These are phyloP conservation scores for Calonectria henricotiae DNA, from an alignment of 2,329 filamentous ascomycete genomes.

Conservation along the genomic window DNA sequence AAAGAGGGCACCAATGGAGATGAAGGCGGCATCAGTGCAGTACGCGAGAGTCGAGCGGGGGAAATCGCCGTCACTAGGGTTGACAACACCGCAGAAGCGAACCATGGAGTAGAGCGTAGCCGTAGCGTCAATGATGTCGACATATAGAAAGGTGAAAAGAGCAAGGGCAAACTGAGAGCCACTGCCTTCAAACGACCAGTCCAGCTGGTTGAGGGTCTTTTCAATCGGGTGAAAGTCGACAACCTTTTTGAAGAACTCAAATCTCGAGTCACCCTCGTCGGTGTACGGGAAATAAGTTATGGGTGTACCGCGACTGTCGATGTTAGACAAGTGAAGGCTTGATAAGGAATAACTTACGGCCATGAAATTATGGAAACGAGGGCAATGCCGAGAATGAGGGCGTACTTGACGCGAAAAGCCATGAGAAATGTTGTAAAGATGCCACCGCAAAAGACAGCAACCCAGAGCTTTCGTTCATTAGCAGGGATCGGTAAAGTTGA, in stretches of 20 bases:
- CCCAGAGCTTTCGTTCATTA: slow-evolving; percentile 76
- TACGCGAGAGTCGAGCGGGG: slow-evolving; percentile 88
- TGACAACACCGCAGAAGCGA: slow-evolving; percentile 78
- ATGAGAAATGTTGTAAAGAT: slow-evolving; percentile 86
- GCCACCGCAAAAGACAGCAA: slow-evolving; percentile 86
- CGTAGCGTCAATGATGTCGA: slow-evolving; percentile 85
- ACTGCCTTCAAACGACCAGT: slow-evolving; percentile 75
- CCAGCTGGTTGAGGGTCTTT: slow-evolving; percentile 74
- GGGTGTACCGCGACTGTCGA: slow-evolving; percentile 73
- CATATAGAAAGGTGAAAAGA: slow-evolving; percentile 84
- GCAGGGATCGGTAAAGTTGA: accelerated
- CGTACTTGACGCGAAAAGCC: slow-evolving; percentile 83
- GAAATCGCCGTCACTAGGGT: slow-evolving; percentile 82
- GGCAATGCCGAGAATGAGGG: slow-evolving; percentile 81
- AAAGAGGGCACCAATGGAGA: slow-evolving; percentile 80
- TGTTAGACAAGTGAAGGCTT: neutral
- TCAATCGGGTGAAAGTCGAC: slow-evolving; percentile 81
- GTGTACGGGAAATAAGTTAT: slow-evolving; percentile 83
- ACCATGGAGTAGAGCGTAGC: slow-evolving; percentile 89
- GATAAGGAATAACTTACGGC: slow-evolving; percentile 69
- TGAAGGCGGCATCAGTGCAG: slow-evolving; percentile 79
- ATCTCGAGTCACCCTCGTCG: slow-evolving; percentile 74
- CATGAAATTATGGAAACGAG: slow-evolving; percentile 83
- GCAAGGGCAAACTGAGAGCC: slow-evolving; percentile 78
- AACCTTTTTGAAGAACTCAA: slow-evolving; percentile 82